Evolutionary conservation across 2,329 filamentous ascomycete genomes (phyloP).

Genomic region (Penicillium sp.): DNA sequence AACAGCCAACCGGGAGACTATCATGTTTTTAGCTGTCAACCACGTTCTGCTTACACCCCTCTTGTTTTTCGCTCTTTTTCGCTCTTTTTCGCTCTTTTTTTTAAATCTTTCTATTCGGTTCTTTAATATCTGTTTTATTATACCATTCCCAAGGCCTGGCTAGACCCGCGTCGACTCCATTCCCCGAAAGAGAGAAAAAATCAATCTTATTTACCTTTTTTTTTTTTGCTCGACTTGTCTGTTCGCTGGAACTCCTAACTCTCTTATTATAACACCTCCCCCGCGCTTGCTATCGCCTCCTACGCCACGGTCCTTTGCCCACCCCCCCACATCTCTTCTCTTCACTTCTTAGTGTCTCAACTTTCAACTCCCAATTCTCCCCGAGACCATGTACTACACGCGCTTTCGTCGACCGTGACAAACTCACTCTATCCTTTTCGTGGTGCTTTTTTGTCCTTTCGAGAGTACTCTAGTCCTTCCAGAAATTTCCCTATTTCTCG

Average conservation of each 20-base stretch:
- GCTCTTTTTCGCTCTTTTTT: background rate
- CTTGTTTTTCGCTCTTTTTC: too few species aligned
- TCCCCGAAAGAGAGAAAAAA: background rate
- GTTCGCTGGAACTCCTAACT: background rate
- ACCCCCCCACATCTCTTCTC: constrained; percentile 5
- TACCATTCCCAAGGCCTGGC: constrained; percentile 3
- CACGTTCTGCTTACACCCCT: constrained; percentile 6
- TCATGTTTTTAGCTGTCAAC: constrained; percentile 3
- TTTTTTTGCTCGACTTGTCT: background rate
- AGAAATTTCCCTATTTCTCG: constrained; percentile 1
- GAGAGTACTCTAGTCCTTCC: background rate
- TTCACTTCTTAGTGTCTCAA: background rate
- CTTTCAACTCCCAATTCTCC: background rate
- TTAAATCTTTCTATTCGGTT: background rate
- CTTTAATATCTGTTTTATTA: constrained; percentile 1
- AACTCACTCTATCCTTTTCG: background rate
- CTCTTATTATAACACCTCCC: constrained; percentile 12
- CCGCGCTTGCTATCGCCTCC: constrained; percentile 14
- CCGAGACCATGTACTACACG: constrained; percentile 17
- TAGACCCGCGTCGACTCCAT: constrained; percentile 11
- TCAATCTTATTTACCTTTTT: constrained; percentile 5
- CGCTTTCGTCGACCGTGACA: constrained; percentile 16
- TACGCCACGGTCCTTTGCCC: constrained; percentile 15
- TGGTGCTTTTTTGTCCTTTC: background rate
- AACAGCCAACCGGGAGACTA: background rate